Conservation (phyloP, 345 rosid genomes). For the Adansonia digitata region DNA sequence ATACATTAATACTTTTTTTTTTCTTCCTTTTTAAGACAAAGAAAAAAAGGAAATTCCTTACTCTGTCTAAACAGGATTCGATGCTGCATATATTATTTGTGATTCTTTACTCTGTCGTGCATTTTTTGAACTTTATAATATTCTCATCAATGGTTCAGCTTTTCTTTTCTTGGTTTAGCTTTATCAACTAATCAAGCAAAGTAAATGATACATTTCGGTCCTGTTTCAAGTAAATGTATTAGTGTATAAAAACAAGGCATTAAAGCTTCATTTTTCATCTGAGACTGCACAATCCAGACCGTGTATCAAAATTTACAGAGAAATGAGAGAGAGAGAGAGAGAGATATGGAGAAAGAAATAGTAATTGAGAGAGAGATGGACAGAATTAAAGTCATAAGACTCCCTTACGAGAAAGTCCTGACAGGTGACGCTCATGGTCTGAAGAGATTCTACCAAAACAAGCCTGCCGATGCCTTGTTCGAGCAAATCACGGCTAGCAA, state of each 20-base stretch:
- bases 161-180: neutral
- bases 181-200: neutral
- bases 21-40: too few species aligned
- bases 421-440: neutral
- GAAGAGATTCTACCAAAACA: neutral
- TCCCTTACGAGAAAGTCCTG: neutral
- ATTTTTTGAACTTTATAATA: neutral
- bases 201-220: neutral
- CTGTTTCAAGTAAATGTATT: neutral
- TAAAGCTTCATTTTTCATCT: neutral
- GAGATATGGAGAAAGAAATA: neutral
- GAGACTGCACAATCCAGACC: neutral
- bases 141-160: neutral
- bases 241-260: neutral
- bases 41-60: too few species aligned
- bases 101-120: neutral
- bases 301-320: neutral
- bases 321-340: too few species aligned
- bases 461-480: neutral
- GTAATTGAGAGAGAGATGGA: neutral
- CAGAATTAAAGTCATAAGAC: neutral
- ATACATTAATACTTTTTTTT: too few species aligned
- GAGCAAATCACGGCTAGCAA: neutral
- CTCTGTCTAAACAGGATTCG: too few species aligned
- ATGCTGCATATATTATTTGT: too few species aligned